Percentiles rank a stretch among this genome's conserved stretches.
These are phyloP conservation scores for Metarhizium humberi DNA, from an alignment of 2,329 filamentous ascomycete genomes.

Conservation along the genomic window DNA sequence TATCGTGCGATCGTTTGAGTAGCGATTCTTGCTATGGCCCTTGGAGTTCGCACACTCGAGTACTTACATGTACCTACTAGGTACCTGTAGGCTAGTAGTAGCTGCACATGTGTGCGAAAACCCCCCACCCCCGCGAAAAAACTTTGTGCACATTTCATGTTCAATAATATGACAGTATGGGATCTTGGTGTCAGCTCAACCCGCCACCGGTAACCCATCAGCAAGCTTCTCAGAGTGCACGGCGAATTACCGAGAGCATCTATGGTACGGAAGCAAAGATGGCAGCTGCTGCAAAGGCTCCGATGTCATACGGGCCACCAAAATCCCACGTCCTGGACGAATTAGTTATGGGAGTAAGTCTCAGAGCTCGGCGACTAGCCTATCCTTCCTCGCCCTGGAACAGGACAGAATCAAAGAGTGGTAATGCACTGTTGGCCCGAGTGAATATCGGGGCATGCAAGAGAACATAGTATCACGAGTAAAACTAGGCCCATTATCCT, in stretches of 20 bases:
- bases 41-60: too few relatives aligned
- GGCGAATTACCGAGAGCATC: not conserved
- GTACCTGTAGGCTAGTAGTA: too few relatives aligned
- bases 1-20: too few relatives aligned
- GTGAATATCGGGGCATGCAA: too few relatives aligned
- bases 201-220: not conserved
- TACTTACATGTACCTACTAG: too few relatives aligned
- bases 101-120: too few relatives aligned
- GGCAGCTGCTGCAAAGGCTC: not conserved
- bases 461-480: not conserved
- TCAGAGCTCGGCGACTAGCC: not conserved
- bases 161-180: not conserved
- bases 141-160: not conserved
- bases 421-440: not conserved
- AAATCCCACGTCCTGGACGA: constrained; percentile 33
- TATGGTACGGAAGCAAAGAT: not conserved
- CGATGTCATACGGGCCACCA: not conserved
- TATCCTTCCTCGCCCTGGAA: not conserved
- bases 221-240: too few relatives aligned
- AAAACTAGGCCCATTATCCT: not conserved
- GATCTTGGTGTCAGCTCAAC: not conserved
- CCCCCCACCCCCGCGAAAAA: not conserved
- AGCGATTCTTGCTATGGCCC: too few relatives aligned
- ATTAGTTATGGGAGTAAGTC: constrained; percentile 45
- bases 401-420: not conserved